These are phyloP conservation scores for Penicillium olsonii DNA, from an alignment of 2,329 filamentous ascomycete genomes.

Conservation along the genomic window DNA sequence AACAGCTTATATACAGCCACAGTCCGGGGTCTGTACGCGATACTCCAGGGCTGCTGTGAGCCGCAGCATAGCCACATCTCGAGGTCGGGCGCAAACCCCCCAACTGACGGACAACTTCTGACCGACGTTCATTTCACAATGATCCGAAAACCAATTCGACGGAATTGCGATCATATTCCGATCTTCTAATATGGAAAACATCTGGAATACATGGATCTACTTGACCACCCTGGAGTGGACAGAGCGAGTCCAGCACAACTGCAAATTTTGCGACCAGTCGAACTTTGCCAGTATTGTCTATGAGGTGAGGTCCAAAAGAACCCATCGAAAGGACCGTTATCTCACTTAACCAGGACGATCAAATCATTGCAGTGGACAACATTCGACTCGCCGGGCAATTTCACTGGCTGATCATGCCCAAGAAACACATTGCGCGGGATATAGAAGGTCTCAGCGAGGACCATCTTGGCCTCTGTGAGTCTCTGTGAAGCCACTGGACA, in stretches of 20 bases:
- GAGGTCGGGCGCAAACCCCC: no score
- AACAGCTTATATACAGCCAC: no score
- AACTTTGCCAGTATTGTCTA: slow-evolving; percentile 2
- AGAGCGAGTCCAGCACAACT: slow-evolving; percentile 1
- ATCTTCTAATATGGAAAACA: neutral
- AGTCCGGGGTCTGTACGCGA: no score
- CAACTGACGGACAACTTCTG: no score
- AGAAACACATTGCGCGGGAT: neutral
- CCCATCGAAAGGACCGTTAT: neutral
- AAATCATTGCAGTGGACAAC: slow-evolving; percentile 1
- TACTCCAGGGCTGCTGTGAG: no score
- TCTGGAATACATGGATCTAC: neutral
- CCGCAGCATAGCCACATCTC: neutral
- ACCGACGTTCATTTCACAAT: no score
- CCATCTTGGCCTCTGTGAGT: neutral
- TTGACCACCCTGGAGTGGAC: neutral
- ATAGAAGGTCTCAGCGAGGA: neutral
- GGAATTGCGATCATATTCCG: neutral
- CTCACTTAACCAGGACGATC: neutral
- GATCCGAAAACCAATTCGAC: no score
- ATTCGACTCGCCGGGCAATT: neutral
- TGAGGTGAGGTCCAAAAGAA: neutral
- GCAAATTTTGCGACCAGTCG: slow-evolving; percentile 1
- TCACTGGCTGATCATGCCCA: slow-evolving; percentile 5
- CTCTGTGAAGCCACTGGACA: no score